Evolutionary conservation across 2,329 filamentous ascomycete species (phyloP).

Genomic region (Fusarium cicatricum): DNA sequence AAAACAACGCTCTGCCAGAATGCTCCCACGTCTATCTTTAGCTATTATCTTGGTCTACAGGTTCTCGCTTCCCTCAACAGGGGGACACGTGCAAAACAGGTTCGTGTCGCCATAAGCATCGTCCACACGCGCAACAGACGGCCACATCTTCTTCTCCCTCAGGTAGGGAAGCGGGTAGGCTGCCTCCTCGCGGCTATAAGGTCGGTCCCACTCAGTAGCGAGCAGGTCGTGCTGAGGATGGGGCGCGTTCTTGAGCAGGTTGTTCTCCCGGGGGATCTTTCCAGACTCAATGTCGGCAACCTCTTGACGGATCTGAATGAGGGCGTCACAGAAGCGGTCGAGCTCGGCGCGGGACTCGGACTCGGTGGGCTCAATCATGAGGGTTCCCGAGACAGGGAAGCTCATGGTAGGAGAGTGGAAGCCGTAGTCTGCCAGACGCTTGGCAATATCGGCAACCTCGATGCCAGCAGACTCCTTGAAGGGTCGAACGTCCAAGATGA

Average conservation of each 20-base stretch:
- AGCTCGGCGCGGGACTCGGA: conserved; percentile 91
- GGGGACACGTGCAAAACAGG: conserved; percentile 93
- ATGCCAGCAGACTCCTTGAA: conserved; percentile 86
- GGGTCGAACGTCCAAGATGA: conserved; percentile 87
- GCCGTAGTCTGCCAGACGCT: conserved; percentile 94
- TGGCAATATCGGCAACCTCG: conserved; percentile 94
- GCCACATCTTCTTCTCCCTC: conserved; percentile 98
- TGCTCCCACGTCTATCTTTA: conserved; percentile 16
- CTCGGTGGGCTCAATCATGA: conserved; percentile 98
- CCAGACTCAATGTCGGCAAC: conserved; percentile 88
- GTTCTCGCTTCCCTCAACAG: conserved; percentile 70
- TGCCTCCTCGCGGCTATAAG: conserved; percentile 81
- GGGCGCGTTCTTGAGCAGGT: conserved; percentile 89
- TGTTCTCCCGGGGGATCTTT: conserved; percentile 74
- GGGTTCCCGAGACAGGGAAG: conserved; percentile 92
- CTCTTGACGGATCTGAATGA: conserved; percentile 86
- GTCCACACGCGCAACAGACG: conserved; percentile 83
- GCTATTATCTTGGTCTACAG: conserved; percentile 28
- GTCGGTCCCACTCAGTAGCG: conserved; percentile 74
- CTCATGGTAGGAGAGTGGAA: conserved; percentile 98
- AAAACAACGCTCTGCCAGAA: conserved; percentile 22
- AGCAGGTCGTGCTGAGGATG: conserved; percentile 87
- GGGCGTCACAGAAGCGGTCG: conserved; percentile 89
- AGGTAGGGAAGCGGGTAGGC: conserved; percentile 86
- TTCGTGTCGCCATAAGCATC: conserved; percentile 93